Base-by-base conservation (phyloP, 2,329 filamentous ascomycete species). In the Alternaria postmessia region DNA sequence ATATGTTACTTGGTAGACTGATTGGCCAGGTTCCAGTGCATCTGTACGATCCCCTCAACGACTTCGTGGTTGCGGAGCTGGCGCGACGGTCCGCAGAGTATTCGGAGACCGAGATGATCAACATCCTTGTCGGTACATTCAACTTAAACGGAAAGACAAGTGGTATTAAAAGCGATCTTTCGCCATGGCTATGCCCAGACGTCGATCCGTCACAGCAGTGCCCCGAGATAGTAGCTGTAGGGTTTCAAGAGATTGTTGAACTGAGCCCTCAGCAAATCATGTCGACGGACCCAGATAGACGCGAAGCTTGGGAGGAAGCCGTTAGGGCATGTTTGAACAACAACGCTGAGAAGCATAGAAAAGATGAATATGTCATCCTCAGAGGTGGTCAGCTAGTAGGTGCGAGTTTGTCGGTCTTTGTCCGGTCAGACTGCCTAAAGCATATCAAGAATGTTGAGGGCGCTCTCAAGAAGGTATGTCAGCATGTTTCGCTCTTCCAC, bases 171-270 rank as follows among this genome's bases (percentile, higher is more conserved):
- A 86, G 92, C 64, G 94, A 98, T 74, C 83, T 99, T 12, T 90
- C 91, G 0, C 84, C 89, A 2, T 99, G 95, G 95, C 82, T 99
- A 4, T 93, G 91, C 72, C 91, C 92, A 0, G 85, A 87, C 5
- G 78, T 87, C 4, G 83, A 87, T 49, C 69, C 78, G 18, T 81
- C 83, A n/a, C 79, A 84, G 44, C 81, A 85, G 47, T 88, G 91
- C 62, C 94, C 95, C 6, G 91, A 94, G 59, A 91, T 99, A 38
- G 89, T 96, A 52, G 93, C 91, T 7, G 89, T 97, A 16, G 95
- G 93, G 0, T 98, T 99, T 71, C 95, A 99, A 75, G 95, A 99
- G 78, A 98, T 99, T 64, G 95, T 99, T n/a, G 92, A 97, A 74
- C 83, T 99, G 47, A 97, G 93, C 70, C 95, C 96, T 16, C 94